Conservation (phyloP, 371 early-diverging fungal species). For the Mortierella sp. region DNA sequence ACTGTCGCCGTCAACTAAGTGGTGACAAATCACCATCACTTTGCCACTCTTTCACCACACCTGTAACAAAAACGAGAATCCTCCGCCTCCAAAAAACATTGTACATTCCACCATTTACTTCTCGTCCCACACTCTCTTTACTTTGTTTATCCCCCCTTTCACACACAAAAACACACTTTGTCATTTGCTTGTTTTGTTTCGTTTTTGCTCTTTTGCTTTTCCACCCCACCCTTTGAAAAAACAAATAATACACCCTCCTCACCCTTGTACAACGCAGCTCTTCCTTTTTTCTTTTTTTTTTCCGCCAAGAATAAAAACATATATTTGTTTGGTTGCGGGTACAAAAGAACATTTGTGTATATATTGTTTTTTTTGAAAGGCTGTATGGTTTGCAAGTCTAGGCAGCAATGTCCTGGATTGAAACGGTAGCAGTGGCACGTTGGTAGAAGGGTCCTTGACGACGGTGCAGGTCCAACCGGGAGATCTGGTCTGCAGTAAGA, state of each 20-base stretch:
- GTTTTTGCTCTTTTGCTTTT: constrained; percentile 14
- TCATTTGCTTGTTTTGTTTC: constrained; percentile 7
- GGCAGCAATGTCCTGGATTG: constrained; percentile 40
- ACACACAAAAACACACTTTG: constrained; percentile 4
- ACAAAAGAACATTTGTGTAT: not conserved
- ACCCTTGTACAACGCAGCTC: not conserved
- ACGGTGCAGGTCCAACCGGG: constrained; percentile 30
- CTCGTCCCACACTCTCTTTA: constrained; percentile 1
- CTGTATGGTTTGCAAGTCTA: not conserved
- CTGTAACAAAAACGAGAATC: constrained; percentile 8
- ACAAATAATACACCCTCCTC: constrained; percentile 5
- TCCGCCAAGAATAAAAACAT: not conserved
- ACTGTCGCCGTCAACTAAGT: constrained; percentile 49
- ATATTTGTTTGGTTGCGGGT: not conserved
- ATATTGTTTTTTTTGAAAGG: not conserved
- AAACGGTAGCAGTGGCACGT: constrained; percentile 51
- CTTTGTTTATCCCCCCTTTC: not conserved
- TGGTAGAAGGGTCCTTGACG: constrained; percentile 54
- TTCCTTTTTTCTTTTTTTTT: not conserved
- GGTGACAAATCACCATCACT: not conserved
- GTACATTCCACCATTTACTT: constrained; percentile 9
- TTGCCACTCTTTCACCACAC: not conserved
- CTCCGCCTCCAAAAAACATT: constrained; percentile 5
- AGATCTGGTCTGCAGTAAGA: constrained; percentile 38
- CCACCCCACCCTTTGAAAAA: constrained; percentile 1